These are phyloP conservation scores for Grigorovia humatica DNA, from an alignment of 805 yeast genomes.

Conservation along the genomic window DNA sequence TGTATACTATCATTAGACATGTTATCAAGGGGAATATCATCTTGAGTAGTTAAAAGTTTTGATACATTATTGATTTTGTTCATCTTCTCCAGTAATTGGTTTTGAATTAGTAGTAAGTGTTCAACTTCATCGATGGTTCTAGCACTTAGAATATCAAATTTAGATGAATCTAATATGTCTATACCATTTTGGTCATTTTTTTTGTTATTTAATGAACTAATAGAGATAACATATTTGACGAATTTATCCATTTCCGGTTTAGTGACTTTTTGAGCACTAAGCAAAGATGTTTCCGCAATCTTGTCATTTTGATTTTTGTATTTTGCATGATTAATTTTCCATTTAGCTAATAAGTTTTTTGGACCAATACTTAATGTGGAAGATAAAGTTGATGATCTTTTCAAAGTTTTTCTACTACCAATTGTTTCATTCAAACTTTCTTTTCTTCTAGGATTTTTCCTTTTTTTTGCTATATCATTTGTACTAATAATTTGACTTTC, in stretches of 20 bases:
- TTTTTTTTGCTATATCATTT: neutral
- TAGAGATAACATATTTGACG: conserved; percentile 29
- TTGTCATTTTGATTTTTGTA: conserved; percentile 2
- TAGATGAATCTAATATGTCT: conserved; percentile 14
- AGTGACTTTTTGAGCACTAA: conserved; percentile 7
- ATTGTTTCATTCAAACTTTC: neutral
- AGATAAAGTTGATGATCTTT: neutral
- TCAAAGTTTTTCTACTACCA: neutral
- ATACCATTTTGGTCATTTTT: conserved; percentile 5
- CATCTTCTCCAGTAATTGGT: conserved; percentile 20
- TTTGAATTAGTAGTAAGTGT: conserved; percentile 39
- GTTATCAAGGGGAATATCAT: neutral
- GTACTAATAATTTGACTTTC: neutral
- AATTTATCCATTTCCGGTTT: conserved; percentile 29
- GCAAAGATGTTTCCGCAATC: conserved; percentile 10
- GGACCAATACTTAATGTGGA: conserved; percentile 13
- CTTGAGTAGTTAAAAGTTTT: neutral
- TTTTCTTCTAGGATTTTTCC: neutral
- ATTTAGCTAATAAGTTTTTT: conserved; percentile 20
- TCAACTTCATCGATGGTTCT: conserved; percentile 63
- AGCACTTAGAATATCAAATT: conserved; percentile 59
- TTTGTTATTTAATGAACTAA: conserved; percentile 22
- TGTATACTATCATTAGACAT: neutral
- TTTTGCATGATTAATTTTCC: conserved; percentile 22
- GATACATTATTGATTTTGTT: neutral